Evolutionary conservation across 2,329 filamentous ascomycete species (phyloP), one percentile per base, ranked within the genome.

Genomic region (Neocatenulostroma microsporum): DNA sequence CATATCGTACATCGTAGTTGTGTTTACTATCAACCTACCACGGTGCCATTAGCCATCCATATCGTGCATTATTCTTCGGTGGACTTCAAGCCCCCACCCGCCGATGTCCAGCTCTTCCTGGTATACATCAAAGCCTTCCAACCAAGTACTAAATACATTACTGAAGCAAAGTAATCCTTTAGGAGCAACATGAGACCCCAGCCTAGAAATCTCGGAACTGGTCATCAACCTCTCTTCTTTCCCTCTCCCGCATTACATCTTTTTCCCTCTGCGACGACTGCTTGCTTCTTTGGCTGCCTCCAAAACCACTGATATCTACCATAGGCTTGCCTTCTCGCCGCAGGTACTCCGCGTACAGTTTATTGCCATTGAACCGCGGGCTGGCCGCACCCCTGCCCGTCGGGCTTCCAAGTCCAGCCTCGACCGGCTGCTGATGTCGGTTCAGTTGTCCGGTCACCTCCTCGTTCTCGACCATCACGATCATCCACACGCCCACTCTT

Each of bases 401-500:
- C 26, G 27, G 19, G 14, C 33, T 37, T 12, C 39, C 34, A 27
- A 26, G 12, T 13, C 32, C 33, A 11, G 21, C 14, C 21, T 24
- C 19, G 12, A 9, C 18, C 25, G 10, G 11, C 7, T 5, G 10
- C 7, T 7, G 11, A 8, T 31, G 38, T 15, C 38, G 30, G 24
- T 42, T 45, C 27, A 43, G 20, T 18, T 12, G n/a, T 10, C 40
- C 45, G 3, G 39, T 47, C 2, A 43, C 43, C 20, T 47, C 40
- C 30, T 64, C 62, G 11, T 61, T 56, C 37, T 67, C 64, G 1
- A 66, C 61, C 50, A 68, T 56, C 3, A 68, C 62, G 2, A 67
- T 50, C 63, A 68, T 68, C 65, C 65, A 68, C 1, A 68, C 65
- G 5, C 65, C 65, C 11, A 67, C 59, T 28, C 51, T 53, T 20